phyloP scores from a whole-genome alignment of 768 basidiomycete species.

The Tricholoma sp. region DNA sequence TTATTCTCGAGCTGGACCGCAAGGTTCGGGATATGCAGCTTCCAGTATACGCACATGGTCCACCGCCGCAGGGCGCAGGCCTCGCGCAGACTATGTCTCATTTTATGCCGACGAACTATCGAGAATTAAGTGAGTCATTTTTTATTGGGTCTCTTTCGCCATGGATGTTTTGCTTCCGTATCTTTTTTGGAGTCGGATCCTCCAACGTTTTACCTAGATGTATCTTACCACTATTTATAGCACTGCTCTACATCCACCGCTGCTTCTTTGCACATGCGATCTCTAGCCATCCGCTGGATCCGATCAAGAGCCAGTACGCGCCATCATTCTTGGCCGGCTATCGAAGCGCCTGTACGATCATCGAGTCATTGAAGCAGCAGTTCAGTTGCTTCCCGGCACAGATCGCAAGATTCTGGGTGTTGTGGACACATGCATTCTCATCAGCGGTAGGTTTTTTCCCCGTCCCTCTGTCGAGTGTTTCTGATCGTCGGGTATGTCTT shows the following conservation, averaged over 20 bases:
- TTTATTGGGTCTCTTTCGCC: not conserved
- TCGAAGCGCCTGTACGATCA: conserved; percentile 57
- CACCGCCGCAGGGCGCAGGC: conserved; percentile 42
- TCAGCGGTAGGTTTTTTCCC: conserved; percentile 41
- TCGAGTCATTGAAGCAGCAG: conserved; percentile 42
- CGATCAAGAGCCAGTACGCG: conserved; percentile 63
- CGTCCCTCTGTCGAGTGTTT: not conserved
- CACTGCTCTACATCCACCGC: conserved; percentile 69
- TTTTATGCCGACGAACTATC: conserved; percentile 73
- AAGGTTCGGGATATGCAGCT: conserved; percentile 65
- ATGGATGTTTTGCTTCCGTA: not conserved
- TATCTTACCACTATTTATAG: conserved; percentile 25
- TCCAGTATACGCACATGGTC: conserved; percentile 54
- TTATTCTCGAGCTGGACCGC: conserved; percentile 61
- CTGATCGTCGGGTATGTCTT: conserved; percentile 1
- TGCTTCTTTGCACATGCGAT: conserved; percentile 76
- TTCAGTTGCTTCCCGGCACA: conserved; percentile 49
- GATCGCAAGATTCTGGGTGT: conserved; percentile 63
- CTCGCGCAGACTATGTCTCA: conserved; percentile 64
- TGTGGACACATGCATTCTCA: conserved; percentile 72
- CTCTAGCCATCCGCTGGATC: conserved; percentile 56
- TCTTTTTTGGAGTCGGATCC: not conserved
- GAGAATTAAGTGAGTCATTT: conserved; percentile 52
- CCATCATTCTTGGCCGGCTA: conserved; percentile 67
- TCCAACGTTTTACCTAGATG: not conserved